phyloP scores from a whole-genome alignment of 1,284 basidiomycete genomes.

The Fomitiporia mediterranea region DNA sequence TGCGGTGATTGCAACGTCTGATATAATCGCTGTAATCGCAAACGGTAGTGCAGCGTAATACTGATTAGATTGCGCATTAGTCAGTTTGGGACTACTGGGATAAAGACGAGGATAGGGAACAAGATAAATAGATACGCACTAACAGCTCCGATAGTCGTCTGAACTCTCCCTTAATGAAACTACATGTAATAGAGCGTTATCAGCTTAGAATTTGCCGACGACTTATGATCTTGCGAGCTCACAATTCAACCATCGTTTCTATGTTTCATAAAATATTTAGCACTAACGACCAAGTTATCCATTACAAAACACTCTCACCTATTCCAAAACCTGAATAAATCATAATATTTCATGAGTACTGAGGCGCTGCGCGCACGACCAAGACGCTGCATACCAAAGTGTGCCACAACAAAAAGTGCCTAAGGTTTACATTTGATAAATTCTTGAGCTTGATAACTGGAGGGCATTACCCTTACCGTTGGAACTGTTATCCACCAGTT shows the following conservation, averaged over 20 bases:
- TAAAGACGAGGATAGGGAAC: background rate
- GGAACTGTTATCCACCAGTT: slow-evolving; percentile 35
- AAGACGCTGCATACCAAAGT: too few relatives aligned
- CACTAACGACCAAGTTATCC: slow-evolving; percentile 4
- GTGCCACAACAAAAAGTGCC: slow-evolving; percentile 33
- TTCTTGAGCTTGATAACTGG: background rate
- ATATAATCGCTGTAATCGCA: slow-evolving; percentile 35
- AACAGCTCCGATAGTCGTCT: slow-evolving; percentile 9
- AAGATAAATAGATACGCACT: background rate
- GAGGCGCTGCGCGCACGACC: slow-evolving; percentile 20
- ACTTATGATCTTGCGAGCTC: background rate
- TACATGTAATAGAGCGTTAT: background rate
- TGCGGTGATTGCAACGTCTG: slow-evolving; percentile 38
- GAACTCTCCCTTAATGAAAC: slow-evolving; percentile 9
- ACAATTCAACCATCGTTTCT: slow-evolving; percentile 18
- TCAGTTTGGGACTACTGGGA: background rate
- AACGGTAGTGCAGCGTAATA: slow-evolving; percentile 35
- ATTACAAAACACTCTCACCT: slow-evolving; percentile 28
- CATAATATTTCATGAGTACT: slow-evolving; percentile 6
- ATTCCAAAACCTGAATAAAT: slow-evolving; percentile 34
- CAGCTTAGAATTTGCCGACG: background rate
- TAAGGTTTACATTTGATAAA: slow-evolving; percentile 11
- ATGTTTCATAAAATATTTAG: slow-evolving; percentile 22
- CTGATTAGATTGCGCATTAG: background rate
- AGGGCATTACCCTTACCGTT: slow-evolving; percentile 27